Evolutionary conservation across 225 moss, liverwort and hornwort species (phyloP).

Genomic region (Polytrichum formosum): DNA sequence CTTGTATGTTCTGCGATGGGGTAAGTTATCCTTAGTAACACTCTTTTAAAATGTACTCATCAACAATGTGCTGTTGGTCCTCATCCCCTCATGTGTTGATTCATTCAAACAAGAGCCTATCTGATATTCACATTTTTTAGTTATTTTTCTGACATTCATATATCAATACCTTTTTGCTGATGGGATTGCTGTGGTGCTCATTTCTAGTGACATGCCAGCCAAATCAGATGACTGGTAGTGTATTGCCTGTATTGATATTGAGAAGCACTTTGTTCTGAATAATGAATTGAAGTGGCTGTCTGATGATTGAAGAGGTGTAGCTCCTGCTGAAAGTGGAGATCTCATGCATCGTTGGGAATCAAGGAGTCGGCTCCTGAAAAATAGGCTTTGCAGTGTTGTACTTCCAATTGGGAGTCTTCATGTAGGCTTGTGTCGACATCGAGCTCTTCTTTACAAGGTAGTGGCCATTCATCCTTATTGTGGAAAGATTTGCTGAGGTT

Average conservation of each 20-base stretch:
- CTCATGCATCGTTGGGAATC: constrained; percentile 37
- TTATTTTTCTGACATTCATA: no score
- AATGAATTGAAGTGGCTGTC: neutral
- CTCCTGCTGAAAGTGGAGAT: constrained; percentile 39
- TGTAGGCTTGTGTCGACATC: constrained; percentile 54
- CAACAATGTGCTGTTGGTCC: no score
- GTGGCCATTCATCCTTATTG: neutral
- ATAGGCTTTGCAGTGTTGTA: constrained; percentile 45
- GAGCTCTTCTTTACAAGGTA: constrained; percentile 59
- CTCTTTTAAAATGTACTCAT: neutral
- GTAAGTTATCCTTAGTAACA: constrained; percentile 16
- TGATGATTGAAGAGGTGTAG: constrained; percentile 34
- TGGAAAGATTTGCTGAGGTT: no score
- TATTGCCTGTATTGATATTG: no score
- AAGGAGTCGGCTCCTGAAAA: constrained; percentile 31
- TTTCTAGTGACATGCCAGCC: no score
- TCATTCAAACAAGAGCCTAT: no score
- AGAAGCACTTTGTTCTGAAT: neutral
- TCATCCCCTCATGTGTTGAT: no score
- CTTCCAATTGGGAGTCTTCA: constrained; percentile 55
- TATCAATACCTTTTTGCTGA: no score
- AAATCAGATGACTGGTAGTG: no score
- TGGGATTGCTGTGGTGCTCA: no score
- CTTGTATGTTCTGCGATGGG: constrained; percentile 40
- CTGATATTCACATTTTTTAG: no score